Evolutionary conservation across 352 stramenopile species (phyloP).

Genomic region (Pythium vanterpoolii): DNA sequence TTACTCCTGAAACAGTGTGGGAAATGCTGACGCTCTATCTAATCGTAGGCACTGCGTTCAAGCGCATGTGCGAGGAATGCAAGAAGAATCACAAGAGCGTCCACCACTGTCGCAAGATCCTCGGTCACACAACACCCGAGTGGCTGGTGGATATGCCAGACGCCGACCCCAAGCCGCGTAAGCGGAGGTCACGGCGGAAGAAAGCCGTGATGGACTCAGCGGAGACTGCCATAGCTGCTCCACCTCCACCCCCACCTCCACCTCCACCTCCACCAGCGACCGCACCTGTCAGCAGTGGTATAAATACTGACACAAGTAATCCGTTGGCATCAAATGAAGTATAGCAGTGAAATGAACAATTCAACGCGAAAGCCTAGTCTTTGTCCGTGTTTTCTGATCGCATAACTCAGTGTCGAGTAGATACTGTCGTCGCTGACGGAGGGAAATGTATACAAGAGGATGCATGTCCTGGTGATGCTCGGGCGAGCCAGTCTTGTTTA

Average conservation of each 20-base stretch:
- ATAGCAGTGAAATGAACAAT: too few relatives aligned
- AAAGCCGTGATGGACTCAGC: not conserved
- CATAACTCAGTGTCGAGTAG: too few relatives aligned
- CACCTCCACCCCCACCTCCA: not conserved
- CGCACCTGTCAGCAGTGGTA: too few relatives aligned
- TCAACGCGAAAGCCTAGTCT: too few relatives aligned
- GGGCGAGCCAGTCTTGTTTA: too few relatives aligned
- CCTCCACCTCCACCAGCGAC: too few relatives aligned
- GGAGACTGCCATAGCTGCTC: not conserved
- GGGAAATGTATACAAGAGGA: too few relatives aligned
- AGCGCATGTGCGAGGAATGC: conserved; percentile 69
- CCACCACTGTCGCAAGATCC: conserved; percentile 58
- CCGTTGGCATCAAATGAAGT: too few relatives aligned
- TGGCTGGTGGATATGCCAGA: conserved; percentile 40
- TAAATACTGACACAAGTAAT: too few relatives aligned
- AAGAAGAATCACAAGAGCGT: conserved; percentile 64
- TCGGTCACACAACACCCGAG: conserved; percentile 65
- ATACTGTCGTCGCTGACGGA: too few relatives aligned
- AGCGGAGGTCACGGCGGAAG: conserved; percentile 17
- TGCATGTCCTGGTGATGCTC: too few relatives aligned
- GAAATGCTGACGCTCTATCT: not conserved
- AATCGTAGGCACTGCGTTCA: conserved; percentile 28
- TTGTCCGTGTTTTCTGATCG: too few relatives aligned
- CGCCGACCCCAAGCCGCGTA: conserved; percentile 15
- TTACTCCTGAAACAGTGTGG: not conserved